Conservation (phyloP, 352 stramenopile species). For the Pythium insidiosum region DNA sequence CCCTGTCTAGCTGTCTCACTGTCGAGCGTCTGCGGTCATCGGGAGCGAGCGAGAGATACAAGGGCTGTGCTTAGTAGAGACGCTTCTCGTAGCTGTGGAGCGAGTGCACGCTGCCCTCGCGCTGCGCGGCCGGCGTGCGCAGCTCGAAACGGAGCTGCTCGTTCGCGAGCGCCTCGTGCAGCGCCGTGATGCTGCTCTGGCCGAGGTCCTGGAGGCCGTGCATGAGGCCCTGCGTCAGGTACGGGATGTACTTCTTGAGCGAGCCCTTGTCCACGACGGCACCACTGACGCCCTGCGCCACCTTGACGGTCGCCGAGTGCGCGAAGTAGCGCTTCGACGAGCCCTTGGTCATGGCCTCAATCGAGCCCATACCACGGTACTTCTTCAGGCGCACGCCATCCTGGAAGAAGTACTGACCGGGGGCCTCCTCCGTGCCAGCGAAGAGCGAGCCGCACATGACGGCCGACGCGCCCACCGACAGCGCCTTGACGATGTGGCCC, state of each 20-base stretch:
- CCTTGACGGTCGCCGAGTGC: conserved; percentile 91
- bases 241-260: conserved; percentile 98
- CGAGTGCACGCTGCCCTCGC: conserved; percentile 98
- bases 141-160: conserved; percentile 95
- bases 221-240: conserved; percentile 97
- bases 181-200: conserved; percentile 83
- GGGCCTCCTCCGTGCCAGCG: conserved; percentile 98
- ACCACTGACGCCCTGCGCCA: conserved; percentile 98
- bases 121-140: conserved; percentile 97
- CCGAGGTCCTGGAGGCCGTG: conserved; percentile 98
- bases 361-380: conserved; percentile 99
- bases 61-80: conserved; percentile 61
- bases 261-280: conserved; percentile 99
- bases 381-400: conserved; percentile 99
- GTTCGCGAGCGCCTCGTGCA: conserved; percentile 76
- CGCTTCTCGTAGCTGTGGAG: conserved; percentile 97
- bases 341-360: conserved; percentile 99
- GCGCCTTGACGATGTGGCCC: conserved; percentile 98
- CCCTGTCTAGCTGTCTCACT: no score
- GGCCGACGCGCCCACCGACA: conserved; percentile 94
- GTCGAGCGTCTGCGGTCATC: no score
- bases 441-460: conserved; percentile 99
- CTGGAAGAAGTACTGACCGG: conserved; percentile 99
- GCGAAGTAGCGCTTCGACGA: conserved; percentile 92
- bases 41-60: no score